Evolutionary conservation across 2,329 filamentous ascomycete genomes (phyloP).

Genomic region (Pestalotiopsis fici): DNA sequence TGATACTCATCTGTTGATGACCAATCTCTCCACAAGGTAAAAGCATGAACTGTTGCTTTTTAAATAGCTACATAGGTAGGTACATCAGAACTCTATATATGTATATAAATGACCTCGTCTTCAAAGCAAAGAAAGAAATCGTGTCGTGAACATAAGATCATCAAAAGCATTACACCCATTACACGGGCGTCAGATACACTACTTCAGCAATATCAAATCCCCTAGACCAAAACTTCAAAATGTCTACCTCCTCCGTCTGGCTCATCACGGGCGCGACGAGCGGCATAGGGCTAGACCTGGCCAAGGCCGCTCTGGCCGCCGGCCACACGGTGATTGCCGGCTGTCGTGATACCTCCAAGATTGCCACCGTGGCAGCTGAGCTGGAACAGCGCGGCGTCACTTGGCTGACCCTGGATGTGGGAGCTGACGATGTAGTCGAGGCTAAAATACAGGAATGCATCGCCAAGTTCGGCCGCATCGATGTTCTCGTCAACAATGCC

Average conservation of each 20-base stretch:
- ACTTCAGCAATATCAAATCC: too few relatives aligned
- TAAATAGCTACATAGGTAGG: too few relatives aligned
- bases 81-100: too few relatives aligned
- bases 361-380: neutral
- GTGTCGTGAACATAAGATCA: too few relatives aligned
- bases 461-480: constrained; percentile 27
- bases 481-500: constrained; percentile 41
- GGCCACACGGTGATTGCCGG: constrained; percentile 45
- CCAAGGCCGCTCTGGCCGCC: constrained; percentile 33
- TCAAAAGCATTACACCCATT: too few relatives aligned
- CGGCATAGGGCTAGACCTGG: constrained; percentile 40
- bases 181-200: too few relatives aligned
- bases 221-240: neutral
- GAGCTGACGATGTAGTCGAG: constrained; percentile 16
- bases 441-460: constrained; percentile 21
- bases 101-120: too few relatives aligned
- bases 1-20: too few relatives aligned
- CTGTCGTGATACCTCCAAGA: constrained; percentile 25
- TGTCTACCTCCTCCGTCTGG: constrained; percentile 22
- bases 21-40: too few relatives aligned
- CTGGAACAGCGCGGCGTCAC: constrained; percentile 19
- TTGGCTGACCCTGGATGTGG: constrained; percentile 29
- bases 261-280: constrained; percentile 45
- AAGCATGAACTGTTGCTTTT: too few relatives aligned
- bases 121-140: too few relatives aligned